Evolutionary conservation across 257 asterid species (phyloP).

Genomic region (Rauvolfia tetraphylla): DNA sequence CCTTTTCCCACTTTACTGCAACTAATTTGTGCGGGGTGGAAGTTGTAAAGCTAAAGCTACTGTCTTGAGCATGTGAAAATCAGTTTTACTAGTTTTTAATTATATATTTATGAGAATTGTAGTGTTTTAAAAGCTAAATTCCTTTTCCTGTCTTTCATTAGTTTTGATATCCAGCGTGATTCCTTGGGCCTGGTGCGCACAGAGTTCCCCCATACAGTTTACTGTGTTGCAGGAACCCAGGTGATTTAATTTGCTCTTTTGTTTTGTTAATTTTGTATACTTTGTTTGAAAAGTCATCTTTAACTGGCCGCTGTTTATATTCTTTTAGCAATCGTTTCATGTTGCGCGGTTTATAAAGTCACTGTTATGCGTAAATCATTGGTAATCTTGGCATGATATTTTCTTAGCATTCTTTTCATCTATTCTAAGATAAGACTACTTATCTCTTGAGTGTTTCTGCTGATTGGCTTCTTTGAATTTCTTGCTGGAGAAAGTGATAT

Average conservation of each 20-base stretch:
- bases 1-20: neutral
- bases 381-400: neutral
- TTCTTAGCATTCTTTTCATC: neutral
- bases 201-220: slow-evolving; percentile 79
- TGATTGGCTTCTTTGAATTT: neutral
- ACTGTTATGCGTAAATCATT: neutral
- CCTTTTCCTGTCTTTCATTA: slow-evolving; percentile 32
- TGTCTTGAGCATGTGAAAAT: neutral
- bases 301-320: neutral
- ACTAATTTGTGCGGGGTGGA: neutral
- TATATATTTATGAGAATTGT: neutral
- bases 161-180: slow-evolving; percentile 85
- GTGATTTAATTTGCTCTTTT: slow-evolving; percentile 30
- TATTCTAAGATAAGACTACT: neutral
- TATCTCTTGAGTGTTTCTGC: neutral
- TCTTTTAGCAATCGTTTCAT: neutral
- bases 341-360: neutral
- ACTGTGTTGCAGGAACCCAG: slow-evolving; percentile 89
- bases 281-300: neutral
- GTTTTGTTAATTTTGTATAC: neutral
- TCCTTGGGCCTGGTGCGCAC: slow-evolving; percentile 82
- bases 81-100: neutral
- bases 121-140: neutral
- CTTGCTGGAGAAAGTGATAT: neutral
- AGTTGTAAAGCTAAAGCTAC: neutral